phyloP scores from a whole-genome alignment of 2,329 filamentous ascomycete species.

The Verticillium nubilum region DNA sequence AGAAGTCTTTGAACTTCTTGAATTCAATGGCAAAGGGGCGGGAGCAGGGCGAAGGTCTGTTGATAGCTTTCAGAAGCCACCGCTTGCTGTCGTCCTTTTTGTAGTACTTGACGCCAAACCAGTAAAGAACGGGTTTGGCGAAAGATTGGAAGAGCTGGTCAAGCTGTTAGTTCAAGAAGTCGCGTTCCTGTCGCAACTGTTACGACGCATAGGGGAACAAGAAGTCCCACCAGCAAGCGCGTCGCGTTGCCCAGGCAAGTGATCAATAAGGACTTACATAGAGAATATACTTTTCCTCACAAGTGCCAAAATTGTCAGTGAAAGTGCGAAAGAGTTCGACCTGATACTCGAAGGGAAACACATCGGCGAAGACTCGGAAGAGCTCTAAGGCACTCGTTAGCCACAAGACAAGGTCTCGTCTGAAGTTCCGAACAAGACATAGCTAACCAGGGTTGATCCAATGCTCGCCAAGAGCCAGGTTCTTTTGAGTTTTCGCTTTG shows the following conservation, averaged over 20 bases:
- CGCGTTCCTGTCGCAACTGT: not conserved
- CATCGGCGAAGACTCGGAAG: conserved; percentile 62
- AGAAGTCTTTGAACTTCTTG: conserved; percentile 49
- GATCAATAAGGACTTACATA: conserved; percentile 39
- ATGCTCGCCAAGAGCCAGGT: conserved; percentile 28
- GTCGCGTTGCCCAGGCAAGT: not conserved
- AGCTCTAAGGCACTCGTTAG: conserved; percentile 34
- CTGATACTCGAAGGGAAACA: conserved; percentile 57
- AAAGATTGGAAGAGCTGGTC: conserved; percentile 65
- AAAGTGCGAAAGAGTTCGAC: conserved; percentile 38
- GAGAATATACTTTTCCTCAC: conserved; percentile 36
- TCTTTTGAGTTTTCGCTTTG: conserved; percentile 29
- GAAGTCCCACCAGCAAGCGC: not conserved
- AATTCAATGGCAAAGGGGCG: conserved; percentile 38
- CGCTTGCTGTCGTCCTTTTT: conserved; percentile 26
- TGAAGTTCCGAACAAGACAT: not conserved
- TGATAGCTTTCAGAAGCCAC: conserved; percentile 9
- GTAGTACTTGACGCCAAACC: conserved; percentile 48
- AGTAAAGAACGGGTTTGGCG: conserved; percentile 53
- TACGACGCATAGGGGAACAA: not conserved
- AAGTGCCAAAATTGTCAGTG: conserved; percentile 5
- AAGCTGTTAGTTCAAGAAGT: not conserved
- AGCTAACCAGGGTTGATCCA: conserved; percentile 45
- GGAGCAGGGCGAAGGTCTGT: conserved; percentile 31
- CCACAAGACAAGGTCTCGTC: no score